Conservation (phyloP, 768 basidiomycete species). For the Tremella fuciformis region DNA sequence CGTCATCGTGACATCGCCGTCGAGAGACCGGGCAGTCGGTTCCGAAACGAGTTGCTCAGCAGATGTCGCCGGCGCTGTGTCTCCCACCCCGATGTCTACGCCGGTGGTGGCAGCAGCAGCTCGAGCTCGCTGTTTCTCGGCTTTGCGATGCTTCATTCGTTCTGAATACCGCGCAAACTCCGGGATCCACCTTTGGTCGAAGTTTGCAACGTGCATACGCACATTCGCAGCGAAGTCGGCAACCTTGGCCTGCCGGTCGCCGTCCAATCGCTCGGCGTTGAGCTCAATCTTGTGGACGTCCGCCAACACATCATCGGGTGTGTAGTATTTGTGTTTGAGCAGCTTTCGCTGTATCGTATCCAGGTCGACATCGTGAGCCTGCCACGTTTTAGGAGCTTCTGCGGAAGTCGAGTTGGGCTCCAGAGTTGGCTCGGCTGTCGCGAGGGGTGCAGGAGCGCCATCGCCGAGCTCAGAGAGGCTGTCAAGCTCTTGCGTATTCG, state of each 20-base stretch:
- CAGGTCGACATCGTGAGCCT: slow-evolving; percentile 75
- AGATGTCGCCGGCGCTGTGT: neutral
- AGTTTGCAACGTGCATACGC: slow-evolving; percentile 58
- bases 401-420: slow-evolving; percentile 25
- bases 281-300: slow-evolving; percentile 55
- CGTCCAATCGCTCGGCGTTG: slow-evolving; percentile 60
- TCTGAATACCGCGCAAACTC: slow-evolving; percentile 86
- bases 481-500: no score
- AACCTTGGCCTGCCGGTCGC: slow-evolving; percentile 74
- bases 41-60: neutral
- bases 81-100: neutral
- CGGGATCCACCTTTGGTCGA: slow-evolving; percentile 59
- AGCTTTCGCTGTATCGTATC: slow-evolving; percentile 84
- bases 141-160: slow-evolving; percentile 62
- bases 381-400: slow-evolving; percentile 19
- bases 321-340: slow-evolving; percentile 79
- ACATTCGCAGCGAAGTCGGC: slow-evolving; percentile 81
- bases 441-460: neutral
- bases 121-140: slow-evolving; percentile 38
- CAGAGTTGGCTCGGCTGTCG: neutral
- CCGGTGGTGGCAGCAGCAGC: neutral
- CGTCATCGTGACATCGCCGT: neutral
- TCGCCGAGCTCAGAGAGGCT: slow-evolving; percentile 5
- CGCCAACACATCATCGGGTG: slow-evolving; percentile 82
- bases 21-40: neutral